These are phyloP conservation scores for Arabis hirsuta DNA, from an alignment of 345 rosid genomes.

Conservation along the genomic window DNA sequence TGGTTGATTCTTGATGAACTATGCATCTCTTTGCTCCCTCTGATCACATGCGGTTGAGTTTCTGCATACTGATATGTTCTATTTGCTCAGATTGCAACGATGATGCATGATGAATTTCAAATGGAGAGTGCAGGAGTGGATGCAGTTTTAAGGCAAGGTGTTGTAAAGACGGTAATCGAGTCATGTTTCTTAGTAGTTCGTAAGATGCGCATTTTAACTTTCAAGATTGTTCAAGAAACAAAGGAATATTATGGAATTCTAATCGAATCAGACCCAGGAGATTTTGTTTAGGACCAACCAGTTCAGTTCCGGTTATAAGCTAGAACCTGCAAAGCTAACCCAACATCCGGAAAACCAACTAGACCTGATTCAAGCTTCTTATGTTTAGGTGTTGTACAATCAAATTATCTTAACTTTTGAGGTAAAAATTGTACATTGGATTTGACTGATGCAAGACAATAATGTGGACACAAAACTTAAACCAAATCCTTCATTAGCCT, in stretches of 20 bases:
- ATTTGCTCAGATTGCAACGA: slow-evolving; percentile 32
- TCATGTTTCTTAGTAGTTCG: slow-evolving; percentile 20
- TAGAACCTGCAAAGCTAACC: background rate
- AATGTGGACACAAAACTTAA: background rate
- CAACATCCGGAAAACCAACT: background rate
- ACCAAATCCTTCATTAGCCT: slow-evolving; percentile 5
- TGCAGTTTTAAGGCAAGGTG: slow-evolving; percentile 14
- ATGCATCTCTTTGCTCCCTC: background rate
- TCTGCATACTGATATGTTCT: slow-evolving; percentile 19
- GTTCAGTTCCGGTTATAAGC: slow-evolving; percentile 1
- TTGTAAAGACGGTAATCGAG: background rate
- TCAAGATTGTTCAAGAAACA: background rate
- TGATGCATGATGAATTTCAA: slow-evolving; percentile 34
- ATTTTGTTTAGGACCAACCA: background rate
- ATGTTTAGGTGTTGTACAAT: background rate
- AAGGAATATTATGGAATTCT: background rate
- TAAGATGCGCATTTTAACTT: background rate
- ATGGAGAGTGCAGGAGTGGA: slow-evolving; percentile 12
- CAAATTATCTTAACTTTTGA: background rate
- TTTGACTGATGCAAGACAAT: slow-evolving; percentile 6
- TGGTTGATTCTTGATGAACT: background rate
- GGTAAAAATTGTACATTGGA: background rate
- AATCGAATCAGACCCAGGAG: too few species aligned
- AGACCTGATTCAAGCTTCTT: background rate
- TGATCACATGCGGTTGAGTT: background rate